Conservation (phyloP, 306 rosid genomes). For the Lagenaria siceraria region DNA sequence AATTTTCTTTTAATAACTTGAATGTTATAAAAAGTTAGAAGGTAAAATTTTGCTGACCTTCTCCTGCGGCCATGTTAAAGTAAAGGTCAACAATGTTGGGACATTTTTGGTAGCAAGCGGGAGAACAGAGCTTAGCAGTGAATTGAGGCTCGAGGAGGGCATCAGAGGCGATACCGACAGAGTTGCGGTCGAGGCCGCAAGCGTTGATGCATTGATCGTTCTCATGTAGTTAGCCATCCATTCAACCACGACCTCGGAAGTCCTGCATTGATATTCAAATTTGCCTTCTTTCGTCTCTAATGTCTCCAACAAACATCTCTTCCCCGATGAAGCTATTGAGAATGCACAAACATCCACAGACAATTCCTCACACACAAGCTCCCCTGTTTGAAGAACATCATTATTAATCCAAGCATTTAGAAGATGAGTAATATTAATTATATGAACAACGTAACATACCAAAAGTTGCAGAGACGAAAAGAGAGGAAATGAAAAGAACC, state of each 20-base stretch:
- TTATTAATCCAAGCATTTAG: too few species aligned
- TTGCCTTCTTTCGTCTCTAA: conserved; percentile 20
- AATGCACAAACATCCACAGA: conserved; percentile 43
- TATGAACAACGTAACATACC: conserved; percentile 16
- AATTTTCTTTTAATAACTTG: too few species aligned
- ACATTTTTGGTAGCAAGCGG: conserved; percentile 51
- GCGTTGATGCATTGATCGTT: conserved; percentile 49
- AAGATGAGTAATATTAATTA: too few species aligned
- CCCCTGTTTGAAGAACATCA: conserved; percentile 13
- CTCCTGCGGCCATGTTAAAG: conserved; percentile 59
- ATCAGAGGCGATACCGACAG: conserved; percentile 72
- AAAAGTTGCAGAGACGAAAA: conserved; percentile 25
- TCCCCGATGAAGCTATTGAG: conserved; percentile 72
- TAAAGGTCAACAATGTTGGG: conserved; percentile 56
- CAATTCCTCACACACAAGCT: conserved; percentile 45
- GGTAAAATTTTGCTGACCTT: conserved; percentile 17
- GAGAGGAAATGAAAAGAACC: conserved; percentile 26
- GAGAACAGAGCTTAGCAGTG: conserved; percentile 57
- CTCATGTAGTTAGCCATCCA: conserved; percentile 57
- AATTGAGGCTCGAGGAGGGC: conserved; percentile 63
- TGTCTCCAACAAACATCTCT: conserved; percentile 73
- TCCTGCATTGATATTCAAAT: conserved; percentile 48
- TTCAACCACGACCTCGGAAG: conserved; percentile 69
- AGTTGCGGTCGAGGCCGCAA: conserved; percentile 61
- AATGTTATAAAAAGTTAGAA: background rate